Percentiles rank a stretch among this genome's conserved stretches.
phyloP scores from a whole-genome alignment of 2,329 filamentous ascomycete genomes.

The Penicillium paneum region DNA sequence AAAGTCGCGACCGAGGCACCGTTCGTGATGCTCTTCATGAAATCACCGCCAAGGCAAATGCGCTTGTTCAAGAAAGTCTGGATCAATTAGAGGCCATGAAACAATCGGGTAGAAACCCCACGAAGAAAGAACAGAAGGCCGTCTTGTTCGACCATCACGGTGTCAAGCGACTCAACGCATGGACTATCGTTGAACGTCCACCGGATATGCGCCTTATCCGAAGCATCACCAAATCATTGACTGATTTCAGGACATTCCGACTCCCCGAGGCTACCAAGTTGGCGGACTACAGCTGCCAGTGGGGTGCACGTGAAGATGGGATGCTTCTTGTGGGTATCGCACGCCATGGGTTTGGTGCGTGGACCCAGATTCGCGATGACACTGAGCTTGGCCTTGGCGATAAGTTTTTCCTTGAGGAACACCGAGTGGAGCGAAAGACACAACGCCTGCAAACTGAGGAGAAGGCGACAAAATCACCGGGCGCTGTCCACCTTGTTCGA shows the following conservation, averaged over 20 bases:
- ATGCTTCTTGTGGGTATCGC: conserved; percentile 96
- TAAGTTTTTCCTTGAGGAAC: conserved; percentile 95
- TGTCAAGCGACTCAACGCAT: conserved; percentile 91
- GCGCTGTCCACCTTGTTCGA: conserved; percentile 94
- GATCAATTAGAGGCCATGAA: conserved; percentile 62
- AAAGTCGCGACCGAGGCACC: conserved; percentile 76
- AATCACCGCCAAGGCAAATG: conserved; percentile 68
- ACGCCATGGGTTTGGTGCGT: conserved; percentile 90
- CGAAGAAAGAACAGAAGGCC: conserved; percentile 97
- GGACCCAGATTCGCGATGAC: conserved; percentile 92
- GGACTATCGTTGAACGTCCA: conserved; percentile 89
- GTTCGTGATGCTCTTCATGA: conserved; percentile 73
- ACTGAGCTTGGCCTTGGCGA: conserved; percentile 77
- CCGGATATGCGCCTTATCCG: conserved; percentile 82
- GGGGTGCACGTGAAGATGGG: conserved; percentile 90
- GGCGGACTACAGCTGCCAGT: conserved; percentile 84
- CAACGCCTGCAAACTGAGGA: conserved; percentile 68
- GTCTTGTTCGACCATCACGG: conserved; percentile 92
- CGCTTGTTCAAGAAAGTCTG: conserved; percentile 70
- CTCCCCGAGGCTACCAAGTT: conserved; percentile 88
- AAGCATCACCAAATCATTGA: conserved; percentile 61
- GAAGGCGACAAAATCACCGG: conserved; percentile 70
- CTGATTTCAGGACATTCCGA: conserved; percentile 76
- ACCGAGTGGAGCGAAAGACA: conserved; percentile 96
- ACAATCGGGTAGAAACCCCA: conserved; percentile 72